These are phyloP conservation scores for Leucocoprinus leucothites DNA, from an alignment of 768 basidiomycete species.

Conservation along the genomic window DNA sequence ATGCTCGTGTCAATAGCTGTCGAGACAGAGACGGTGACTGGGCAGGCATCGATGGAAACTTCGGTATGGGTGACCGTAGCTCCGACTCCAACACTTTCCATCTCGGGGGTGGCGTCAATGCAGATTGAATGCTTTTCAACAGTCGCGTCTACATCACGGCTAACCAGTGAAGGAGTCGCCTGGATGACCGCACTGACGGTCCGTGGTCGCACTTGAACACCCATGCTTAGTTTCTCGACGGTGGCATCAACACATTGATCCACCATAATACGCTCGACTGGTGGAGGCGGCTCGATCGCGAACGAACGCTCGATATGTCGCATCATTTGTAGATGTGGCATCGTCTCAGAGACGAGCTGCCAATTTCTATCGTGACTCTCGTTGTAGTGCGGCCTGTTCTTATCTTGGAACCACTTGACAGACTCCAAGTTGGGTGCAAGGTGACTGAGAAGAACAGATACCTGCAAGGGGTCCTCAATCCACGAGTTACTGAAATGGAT, in stretches of 20 bases:
- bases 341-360: conserved; percentile 64
- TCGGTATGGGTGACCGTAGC: conserved; percentile 28
- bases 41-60: conserved; percentile 3
- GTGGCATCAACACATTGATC: conserved; percentile 51
- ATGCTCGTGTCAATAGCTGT: conserved; percentile 41
- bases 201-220: conserved; percentile 28
- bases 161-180: conserved; percentile 30
- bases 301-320: conserved; percentile 60
- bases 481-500: conserved; percentile 77
- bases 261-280: conserved; percentile 26
- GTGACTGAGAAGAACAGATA: conserved; percentile 73
- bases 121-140: conserved; percentile 26
- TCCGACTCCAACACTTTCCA: conserved; percentile 44
- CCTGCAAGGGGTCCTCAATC: conserved; percentile 64
- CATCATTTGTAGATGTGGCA: conserved; percentile 71
- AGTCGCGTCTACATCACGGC: conserved; percentile 31
- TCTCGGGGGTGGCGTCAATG: conserved; percentile 51
- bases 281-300: conserved; percentile 14
- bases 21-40: conserved; percentile 38
- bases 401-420: conserved; percentile 77
- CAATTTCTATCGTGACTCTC: conserved; percentile 67
- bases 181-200: conserved; percentile 32
- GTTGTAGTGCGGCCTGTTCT: conserved; percentile 65
- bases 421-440: conserved; percentile 67
- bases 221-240: conserved; percentile 26